Conservation (phyloP, 1,284 basidiomycete species). For the Takashimella koratensis region DNA sequence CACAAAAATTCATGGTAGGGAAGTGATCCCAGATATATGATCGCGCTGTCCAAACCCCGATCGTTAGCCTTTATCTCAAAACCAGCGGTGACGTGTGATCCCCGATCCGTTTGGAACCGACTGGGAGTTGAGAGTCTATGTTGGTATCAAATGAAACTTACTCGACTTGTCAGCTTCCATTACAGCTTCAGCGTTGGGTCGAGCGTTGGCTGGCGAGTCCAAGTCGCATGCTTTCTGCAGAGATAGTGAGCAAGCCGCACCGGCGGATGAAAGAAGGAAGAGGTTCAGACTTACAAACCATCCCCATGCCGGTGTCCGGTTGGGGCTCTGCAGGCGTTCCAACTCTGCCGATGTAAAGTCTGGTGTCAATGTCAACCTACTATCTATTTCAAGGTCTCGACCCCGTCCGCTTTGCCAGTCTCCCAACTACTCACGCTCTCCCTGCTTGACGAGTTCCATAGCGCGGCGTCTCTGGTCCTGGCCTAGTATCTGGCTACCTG, state of each 20-base stretch:
- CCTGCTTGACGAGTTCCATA: constrained; percentile 41
- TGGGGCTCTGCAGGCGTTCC: constrained; percentile 41
- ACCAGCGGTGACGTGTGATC: too few relatives aligned
- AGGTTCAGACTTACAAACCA: constrained; percentile 43
- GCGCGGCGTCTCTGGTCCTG: constrained; percentile 48
- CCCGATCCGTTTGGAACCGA: too few relatives aligned
- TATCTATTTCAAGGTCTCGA: too few relatives aligned
- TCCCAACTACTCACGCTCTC: constrained; percentile 44
- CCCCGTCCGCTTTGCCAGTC: not conserved
- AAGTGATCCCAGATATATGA: constrained; percentile 51
- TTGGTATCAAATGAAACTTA: constrained; percentile 16
- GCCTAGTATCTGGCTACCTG: constrained; percentile 45
- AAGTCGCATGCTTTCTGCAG: constrained; percentile 44
- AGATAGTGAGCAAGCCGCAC: too few relatives aligned
- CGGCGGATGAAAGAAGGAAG: not conserved
- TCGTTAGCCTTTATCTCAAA: too few relatives aligned
- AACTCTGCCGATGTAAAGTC: constrained; percentile 47
- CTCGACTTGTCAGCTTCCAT: constrained; percentile 29
- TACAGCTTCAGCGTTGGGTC: constrained; percentile 40
- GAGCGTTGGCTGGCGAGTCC: constrained; percentile 44
- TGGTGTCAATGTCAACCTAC: too few relatives aligned
- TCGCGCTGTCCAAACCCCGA: too few relatives aligned
- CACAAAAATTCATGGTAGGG: constrained; percentile 53
- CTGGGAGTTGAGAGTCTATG: too few relatives aligned
- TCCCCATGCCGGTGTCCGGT: constrained; percentile 43